Conservation (phyloP, 2,329 filamentous ascomycete genomes). For the Nothophoma quercina region DNA sequence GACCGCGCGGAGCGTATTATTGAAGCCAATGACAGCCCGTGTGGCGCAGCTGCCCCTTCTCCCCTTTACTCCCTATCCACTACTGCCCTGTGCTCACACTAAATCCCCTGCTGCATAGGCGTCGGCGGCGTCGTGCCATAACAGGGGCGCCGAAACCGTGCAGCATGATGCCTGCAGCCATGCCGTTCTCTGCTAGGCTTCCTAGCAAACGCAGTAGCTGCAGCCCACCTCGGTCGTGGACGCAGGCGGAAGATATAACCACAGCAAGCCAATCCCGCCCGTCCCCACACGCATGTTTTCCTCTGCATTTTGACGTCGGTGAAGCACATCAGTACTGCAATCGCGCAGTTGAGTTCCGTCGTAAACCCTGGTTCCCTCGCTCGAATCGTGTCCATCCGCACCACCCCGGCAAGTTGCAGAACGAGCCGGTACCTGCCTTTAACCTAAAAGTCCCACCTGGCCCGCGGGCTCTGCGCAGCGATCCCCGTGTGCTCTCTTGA, state of each 20-base stretch:
- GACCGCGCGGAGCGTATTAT: slow-evolving; percentile 24
- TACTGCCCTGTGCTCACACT: slow-evolving; percentile 18
- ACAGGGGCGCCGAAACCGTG: slow-evolving; percentile 32
- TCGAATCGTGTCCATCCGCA: slow-evolving; percentile 33
- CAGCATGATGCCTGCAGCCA: slow-evolving; percentile 28
- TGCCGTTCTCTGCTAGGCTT: slow-evolving; percentile 26
- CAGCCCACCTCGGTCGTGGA: slow-evolving; percentile 16
- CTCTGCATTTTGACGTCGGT: slow-evolving; percentile 18
- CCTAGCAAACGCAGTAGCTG: slow-evolving; percentile 29
- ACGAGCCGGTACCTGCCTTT: slow-evolving; percentile 37
- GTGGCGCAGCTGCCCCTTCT: slow-evolving; percentile 22
- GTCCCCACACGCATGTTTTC: slow-evolving; percentile 21
- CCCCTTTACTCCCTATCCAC: slow-evolving; percentile 34
- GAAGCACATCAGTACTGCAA: slow-evolving; percentile 15
- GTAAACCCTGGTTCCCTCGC: slow-evolving; percentile 27
- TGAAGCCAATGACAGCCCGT: slow-evolving; percentile 21
- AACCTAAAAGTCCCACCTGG: slow-evolving; percentile 37
- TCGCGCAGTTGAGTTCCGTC: slow-evolving; percentile 20
- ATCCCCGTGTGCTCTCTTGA: slow-evolving; percentile 40
- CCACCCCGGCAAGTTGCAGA: slow-evolving; percentile 30
- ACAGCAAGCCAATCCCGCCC: slow-evolving; percentile 18
- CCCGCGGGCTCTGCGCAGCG: slow-evolving; percentile 31
- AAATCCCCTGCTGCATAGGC: slow-evolving; percentile 26
- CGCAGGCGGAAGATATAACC: slow-evolving; percentile 26
- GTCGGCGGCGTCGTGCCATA: slow-evolving; percentile 19